Evolutionary conservation across 1,139 yeast genomes (phyloP), one percentile per base, ranked within the genome.

Genomic region (Blastobotrys arbuscula): DNA sequence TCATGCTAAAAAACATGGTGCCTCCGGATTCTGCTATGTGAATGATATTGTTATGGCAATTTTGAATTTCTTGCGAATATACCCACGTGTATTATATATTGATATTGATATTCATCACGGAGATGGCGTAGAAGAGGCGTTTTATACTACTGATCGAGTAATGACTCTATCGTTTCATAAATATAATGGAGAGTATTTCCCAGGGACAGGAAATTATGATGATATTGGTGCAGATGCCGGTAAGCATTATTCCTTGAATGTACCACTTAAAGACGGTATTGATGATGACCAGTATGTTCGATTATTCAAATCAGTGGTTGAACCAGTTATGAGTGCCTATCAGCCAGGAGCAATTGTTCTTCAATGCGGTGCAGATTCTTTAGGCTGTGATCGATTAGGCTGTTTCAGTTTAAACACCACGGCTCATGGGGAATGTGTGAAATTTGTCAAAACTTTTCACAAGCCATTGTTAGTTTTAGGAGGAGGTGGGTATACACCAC

Each of bases 91-190:
- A 3, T 72, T 92, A 61, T 92, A 92, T 64, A 88, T 92, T 50
- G 98, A 92, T 67, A 90, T 90, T 49, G 98, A 92, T 65, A 79
- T 92, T 23, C 98, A 92, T 65, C 98, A 92, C 64, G 98, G 98
- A 21, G 98, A 92, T 65, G 98, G 97, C 48, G 98, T 92, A 1
- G 97, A 92, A 64, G 97, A 92, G 66, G 97, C 97, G 1, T 92
- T 92, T 60, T 89, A 90, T 64, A 81, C 95, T 35, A 87, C 97
- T 1, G 97, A 92, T 66, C 71, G 98, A 51, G 98, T 92, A 24
- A 87, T 89, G 94, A 90, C 97, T 0, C 82, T 87, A 42, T 85
- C 96, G 19, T 88, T 92, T 70, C 98, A 92, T 70, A 92, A 92
- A 66, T 92, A 87, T 65, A 84, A 86, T 62, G 97, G 97, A 5